phyloP scores from a whole-genome alignment of 2,329 filamentous ascomycete species.

The Calonectria crousiana region DNA sequence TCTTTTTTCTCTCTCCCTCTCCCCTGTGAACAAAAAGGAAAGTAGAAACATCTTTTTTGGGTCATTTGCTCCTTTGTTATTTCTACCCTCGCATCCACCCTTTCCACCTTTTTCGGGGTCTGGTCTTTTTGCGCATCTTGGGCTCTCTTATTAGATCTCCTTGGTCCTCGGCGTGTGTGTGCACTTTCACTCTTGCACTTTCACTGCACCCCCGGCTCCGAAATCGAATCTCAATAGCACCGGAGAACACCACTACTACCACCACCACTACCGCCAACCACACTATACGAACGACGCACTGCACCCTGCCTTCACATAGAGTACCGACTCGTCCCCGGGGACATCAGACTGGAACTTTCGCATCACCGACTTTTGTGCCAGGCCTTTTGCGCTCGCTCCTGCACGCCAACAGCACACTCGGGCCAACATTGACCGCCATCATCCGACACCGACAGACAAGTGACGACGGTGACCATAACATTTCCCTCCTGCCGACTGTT shows the following conservation, averaged over 20 bases:
- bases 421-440: slow-evolving; percentile 14
- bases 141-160: not conserved
- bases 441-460: slow-evolving; percentile 18
- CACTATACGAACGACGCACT: not conserved
- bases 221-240: slow-evolving; percentile 18
- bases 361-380: slow-evolving; percentile 22
- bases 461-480: slow-evolving; percentile 21
- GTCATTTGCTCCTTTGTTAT: slow-evolving; percentile 24
- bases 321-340: not conserved
- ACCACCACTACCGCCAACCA: slow-evolving; percentile 2
- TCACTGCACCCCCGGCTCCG: slow-evolving; percentile 11
- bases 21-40: slow-evolving; percentile 17
- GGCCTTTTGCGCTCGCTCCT: slow-evolving; percentile 14
- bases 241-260: not conserved
- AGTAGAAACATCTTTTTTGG: slow-evolving; percentile 20
- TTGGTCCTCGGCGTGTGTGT: slow-evolving; percentile 2
- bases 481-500: slow-evolving; percentile 21
- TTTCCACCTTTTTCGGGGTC: slow-evolving; percentile 7
- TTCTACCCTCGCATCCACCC: slow-evolving; percentile 9
- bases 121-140: slow-evolving; percentile 3
- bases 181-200: slow-evolving; percentile 18
- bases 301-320: slow-evolving; percentile 20
- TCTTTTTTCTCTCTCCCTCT: slow-evolving; percentile 24
- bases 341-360: not conserved
- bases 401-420: slow-evolving; percentile 30